Evolutionary conservation across 169 alveolate genomes (phyloP).

Genomic region (Plasmodium reichenowi): DNA sequence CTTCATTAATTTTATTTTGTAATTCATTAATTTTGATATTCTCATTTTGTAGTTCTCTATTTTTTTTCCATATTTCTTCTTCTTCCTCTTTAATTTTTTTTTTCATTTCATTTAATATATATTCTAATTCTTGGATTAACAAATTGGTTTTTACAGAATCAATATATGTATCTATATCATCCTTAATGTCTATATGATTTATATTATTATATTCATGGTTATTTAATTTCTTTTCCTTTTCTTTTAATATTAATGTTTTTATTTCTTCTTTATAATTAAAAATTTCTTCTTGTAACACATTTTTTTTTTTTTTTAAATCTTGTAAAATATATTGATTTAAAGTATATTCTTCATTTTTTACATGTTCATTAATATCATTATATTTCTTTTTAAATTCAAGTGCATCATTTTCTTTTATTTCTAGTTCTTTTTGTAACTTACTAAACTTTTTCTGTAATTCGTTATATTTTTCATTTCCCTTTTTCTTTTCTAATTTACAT

Average conservation of each 20-base stretch:
- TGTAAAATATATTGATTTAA: conserved; percentile 14
- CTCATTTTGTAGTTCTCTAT: conserved; percentile 77
- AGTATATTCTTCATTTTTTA: conserved; percentile 36
- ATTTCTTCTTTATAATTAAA: conserved; percentile 52
- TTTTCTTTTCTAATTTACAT: conserved; percentile 10
- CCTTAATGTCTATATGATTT: no score
- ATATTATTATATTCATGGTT: not conserved
- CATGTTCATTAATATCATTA: not conserved
- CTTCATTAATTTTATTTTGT: conserved; percentile 29
- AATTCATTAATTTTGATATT: conserved; percentile 69
- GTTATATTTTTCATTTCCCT: conserved; percentile 13
- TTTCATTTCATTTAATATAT: conserved; percentile 4
- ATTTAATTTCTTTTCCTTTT: conserved; percentile 7
- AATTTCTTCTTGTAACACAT: conserved; percentile 44
- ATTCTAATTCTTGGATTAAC: not conserved
- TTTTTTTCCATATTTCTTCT: conserved; percentile 77
- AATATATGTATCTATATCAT: not conserved
- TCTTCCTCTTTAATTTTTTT: conserved; percentile 85
- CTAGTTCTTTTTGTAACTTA: not conserved
- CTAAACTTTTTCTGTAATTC: conserved; percentile 9
- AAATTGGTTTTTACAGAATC: not conserved
- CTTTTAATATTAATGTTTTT: conserved; percentile 23
- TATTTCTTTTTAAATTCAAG: conserved; percentile 1
- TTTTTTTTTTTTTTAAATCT: conserved; percentile 37
- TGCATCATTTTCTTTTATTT: conserved; percentile 9